These are phyloP conservation scores for Schoenoplectus tabernaemontani DNA, from an alignment of 202 grass and related monocot species.

Conservation along the genomic window DNA sequence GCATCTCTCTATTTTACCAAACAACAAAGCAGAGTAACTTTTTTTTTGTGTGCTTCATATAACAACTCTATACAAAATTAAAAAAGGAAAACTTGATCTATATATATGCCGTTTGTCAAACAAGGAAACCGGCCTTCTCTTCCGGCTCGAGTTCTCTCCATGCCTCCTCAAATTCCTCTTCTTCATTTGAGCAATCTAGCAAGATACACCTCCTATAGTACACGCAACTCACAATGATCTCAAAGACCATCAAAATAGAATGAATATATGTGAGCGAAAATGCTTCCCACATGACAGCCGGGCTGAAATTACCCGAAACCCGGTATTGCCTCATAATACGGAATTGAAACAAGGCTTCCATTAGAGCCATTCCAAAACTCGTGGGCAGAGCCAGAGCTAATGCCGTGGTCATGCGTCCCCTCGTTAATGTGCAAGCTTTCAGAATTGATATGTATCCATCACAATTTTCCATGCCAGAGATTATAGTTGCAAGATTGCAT, in stretches of 20 bases:
- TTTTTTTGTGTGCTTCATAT: constrained; percentile 2
- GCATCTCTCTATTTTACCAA: constrained; percentile 1
- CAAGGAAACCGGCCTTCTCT: constrained; percentile 48
- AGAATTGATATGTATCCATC: constrained; percentile 44
- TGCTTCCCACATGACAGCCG: constrained; percentile 58
- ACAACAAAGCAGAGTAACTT: constrained; percentile 12
- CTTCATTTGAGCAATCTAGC: constrained; percentile 18
- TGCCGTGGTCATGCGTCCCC: constrained; percentile 32
- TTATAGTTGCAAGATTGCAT: constrained; percentile 71
- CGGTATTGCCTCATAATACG: constrained; percentile 51
- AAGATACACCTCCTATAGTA: constrained; percentile 50
- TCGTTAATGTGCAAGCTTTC: constrained; percentile 49
- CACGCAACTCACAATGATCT: constrained; percentile 74
- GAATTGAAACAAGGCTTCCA: constrained; percentile 80
- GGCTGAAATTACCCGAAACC: constrained; percentile 17
- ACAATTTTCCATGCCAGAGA: constrained; percentile 53
- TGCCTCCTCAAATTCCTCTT: constrained; percentile 18
- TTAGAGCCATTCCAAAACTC: constrained; percentile 41
- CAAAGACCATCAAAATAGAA: constrained; percentile 60
- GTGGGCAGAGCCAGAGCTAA: constrained; percentile 61
- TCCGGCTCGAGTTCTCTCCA: constrained; percentile 60
- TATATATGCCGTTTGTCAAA: constrained; percentile 18
- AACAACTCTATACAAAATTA: constrained; percentile 11
- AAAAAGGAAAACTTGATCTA: neutral
- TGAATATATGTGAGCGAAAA: constrained; percentile 78